Percentiles rank a stretch among this genome's conserved stretches.
These are phyloP conservation scores for Hyphopichia khmerensis DNA, from an alignment of 1,139 yeast genomes.

Conservation along the genomic window DNA sequence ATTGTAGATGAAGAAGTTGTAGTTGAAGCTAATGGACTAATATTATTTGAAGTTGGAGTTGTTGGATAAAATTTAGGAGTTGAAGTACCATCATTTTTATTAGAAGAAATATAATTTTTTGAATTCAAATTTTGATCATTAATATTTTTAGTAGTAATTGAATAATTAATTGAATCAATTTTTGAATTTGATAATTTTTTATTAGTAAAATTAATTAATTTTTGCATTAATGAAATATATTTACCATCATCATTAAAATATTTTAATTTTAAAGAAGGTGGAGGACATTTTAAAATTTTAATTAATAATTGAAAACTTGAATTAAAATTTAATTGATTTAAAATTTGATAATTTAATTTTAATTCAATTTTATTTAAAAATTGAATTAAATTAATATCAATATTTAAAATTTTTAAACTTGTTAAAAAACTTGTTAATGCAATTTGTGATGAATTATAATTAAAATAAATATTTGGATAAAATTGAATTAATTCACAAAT, in stretches of 20 bases:
- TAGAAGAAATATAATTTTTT: not conserved
- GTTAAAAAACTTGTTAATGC: slow-evolving; percentile 51
- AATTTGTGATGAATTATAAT: slow-evolving; percentile 54
- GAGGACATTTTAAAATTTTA: slow-evolving; percentile 46
- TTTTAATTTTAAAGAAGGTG: slow-evolving; percentile 43
- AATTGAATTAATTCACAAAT: slow-evolving; percentile 67
- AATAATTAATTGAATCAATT: too few species aligned
- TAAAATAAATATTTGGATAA: slow-evolving; percentile 57
- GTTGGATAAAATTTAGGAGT: slow-evolving; percentile 17
- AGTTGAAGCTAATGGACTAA: slow-evolving; percentile 20
- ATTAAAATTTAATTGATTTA: slow-evolving; percentile 20
- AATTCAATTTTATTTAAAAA: too few species aligned
- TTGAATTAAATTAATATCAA: slow-evolving; percentile 19
- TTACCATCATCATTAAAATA: slow-evolving; percentile 40
- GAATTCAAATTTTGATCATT: too few species aligned
- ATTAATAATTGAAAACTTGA: slow-evolving; percentile 30
- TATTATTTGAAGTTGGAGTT: slow-evolving; percentile 27
- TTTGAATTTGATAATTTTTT: slow-evolving; percentile 15
- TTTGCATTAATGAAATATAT: slow-evolving; percentile 37
- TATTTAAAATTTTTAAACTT: slow-evolving; percentile 22
- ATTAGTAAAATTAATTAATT: slow-evolving; percentile 33
- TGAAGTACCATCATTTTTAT: not conserved
- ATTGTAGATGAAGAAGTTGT: not conserved
- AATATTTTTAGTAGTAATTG: not conserved
- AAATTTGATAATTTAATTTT: too few species aligned